Evolutionary conservation across 257 asterid species (phyloP), one percentile per base, ranked within the genome.

Genomic region (Thymus quinquecostatus): DNA sequence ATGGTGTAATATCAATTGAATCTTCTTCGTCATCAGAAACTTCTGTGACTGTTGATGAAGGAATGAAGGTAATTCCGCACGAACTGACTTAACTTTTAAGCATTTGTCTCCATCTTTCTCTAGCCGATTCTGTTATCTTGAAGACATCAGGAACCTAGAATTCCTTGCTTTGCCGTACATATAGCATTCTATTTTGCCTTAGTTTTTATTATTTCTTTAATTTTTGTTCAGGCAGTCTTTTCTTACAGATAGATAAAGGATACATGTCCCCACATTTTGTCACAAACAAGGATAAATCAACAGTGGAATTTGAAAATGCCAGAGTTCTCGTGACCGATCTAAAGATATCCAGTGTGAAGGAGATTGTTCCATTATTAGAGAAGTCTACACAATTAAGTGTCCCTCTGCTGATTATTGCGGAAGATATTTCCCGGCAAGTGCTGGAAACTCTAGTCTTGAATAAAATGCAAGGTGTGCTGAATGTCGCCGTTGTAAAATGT

Each of bases 221-320:
- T 87, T 85, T 83, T 78, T 80, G 87, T 87, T 86, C 94, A 84
- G 96, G 96, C 88, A 79, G 77, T 85, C 76, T 89, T 88, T 87
- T 85, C 89, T 84, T 95, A 81, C 97, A 95, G 99, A 92, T 94
- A 54, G 96, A 91, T 80, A 89, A 91, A 82, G 98, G 99, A 54
- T 95, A 89, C 78, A 83, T 91, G 93, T 89, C 99, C 10, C 93
- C 97, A n/a, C 91, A 85, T 77, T 94, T 95, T 71, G 74, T 89
- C 79, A 95, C 95, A 50, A 87, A 95, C 82, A 80, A 75, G 74
- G 86, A 84, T 58, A 95, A 85, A 77, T 88, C 96, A 72, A 59
- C 71, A 3, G 96, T 89, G 79, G 98, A 95, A 82, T 92, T 84
- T 70, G 97, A 89, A 72, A 95, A 87, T 80, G 88, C 95, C 38